phyloP scores from a whole-genome alignment of 257 asterid genomes.

The Nicotiana benthamiana region DNA sequence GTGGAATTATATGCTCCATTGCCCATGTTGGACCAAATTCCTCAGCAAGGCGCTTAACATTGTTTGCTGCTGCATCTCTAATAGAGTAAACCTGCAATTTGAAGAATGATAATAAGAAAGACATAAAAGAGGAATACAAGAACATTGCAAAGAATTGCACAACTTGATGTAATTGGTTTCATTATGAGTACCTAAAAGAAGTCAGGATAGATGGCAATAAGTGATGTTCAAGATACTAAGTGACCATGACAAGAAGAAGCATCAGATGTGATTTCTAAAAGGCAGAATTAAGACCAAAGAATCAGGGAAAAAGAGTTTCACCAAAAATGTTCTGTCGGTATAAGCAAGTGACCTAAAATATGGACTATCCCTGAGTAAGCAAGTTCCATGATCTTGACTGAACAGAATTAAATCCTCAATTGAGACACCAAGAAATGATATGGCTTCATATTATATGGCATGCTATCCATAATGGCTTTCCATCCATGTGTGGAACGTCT shows the following conservation, averaged over 20 bases:
- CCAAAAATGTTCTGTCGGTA: background rate
- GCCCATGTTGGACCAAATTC: slow-evolving; percentile 97
- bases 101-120: background rate
- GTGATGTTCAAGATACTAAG: background rate
- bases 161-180: background rate
- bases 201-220: background rate
- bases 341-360: background rate
- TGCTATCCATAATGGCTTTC: background rate
- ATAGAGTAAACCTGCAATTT: slow-evolving; percentile 60
- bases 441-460: background rate
- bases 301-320: background rate
- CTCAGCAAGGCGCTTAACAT: slow-evolving; percentile 75
- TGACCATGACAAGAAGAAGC: background rate
- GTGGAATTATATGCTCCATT: slow-evolving; percentile 86
- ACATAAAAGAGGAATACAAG: background rate
- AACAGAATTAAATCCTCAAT: background rate
- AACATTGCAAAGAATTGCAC: background rate
- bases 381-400: background rate
- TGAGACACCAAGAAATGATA: background rate
- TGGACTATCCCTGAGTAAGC: background rate
- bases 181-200: background rate
- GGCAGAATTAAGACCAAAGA: background rate
- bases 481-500: background rate
- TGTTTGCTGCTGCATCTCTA: slow-evolving; percentile 82
- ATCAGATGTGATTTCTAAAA: background rate